phyloP scores from a whole-genome alignment of 2,329 filamentous ascomycete species.

The Pestalotiopsis sp. region DNA sequence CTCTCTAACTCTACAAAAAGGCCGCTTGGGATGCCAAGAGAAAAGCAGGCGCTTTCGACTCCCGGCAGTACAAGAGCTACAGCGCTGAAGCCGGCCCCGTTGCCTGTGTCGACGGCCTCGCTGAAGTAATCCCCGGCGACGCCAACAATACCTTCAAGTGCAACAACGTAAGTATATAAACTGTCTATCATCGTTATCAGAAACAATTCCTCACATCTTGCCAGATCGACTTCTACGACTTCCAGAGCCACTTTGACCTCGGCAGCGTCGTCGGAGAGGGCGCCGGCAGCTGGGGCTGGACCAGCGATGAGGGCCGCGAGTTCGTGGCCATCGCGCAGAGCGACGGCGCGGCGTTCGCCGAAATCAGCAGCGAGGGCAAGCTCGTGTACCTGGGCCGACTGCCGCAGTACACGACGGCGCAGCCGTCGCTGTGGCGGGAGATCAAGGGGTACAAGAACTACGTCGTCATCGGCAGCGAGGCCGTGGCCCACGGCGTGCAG shows the following conservation, averaged over 20 bases:
- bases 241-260: conserved; percentile 55
- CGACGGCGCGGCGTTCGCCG: conserved; percentile 54
- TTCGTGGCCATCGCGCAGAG: conserved; percentile 51
- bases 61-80: conserved; percentile 11
- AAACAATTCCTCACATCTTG: background rate
- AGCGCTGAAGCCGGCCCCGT: conserved; percentile 16
- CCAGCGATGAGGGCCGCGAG: conserved; percentile 45
- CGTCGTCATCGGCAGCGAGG: conserved; percentile 43
- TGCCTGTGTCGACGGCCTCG: conserved; percentile 44
- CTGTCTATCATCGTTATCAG: background rate
- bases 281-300: conserved; percentile 30
- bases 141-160: conserved; percentile 50
- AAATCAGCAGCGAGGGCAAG: conserved; percentile 46
- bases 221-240: conserved; percentile 18
- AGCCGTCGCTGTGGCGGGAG: conserved; percentile 38
- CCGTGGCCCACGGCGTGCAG: conserved; percentile 57
- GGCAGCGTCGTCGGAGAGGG: conserved; percentile 26
- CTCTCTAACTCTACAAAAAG: background rate
- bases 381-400: conserved; percentile 50
- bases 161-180: conserved; percentile 35
- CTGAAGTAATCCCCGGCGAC: conserved; percentile 47
- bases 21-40: conserved; percentile 11
- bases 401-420: conserved; percentile 38
- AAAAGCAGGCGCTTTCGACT: conserved; percentile 11
- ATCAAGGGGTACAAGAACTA: conserved; percentile 40